Evolutionary conservation across 106 monocot species (phyloP).

Genomic region (Vanilla planifolia): DNA sequence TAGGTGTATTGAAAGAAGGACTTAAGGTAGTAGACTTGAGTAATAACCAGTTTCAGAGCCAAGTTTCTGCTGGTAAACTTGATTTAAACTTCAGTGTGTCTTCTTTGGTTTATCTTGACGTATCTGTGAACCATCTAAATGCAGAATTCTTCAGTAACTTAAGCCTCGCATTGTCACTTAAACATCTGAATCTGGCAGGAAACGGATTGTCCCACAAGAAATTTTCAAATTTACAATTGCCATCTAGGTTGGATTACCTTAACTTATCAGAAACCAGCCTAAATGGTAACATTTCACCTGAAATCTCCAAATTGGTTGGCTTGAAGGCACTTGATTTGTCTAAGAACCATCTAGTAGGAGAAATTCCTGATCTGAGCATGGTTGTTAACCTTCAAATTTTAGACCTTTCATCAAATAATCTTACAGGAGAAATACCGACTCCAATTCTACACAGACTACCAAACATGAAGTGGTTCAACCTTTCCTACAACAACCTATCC

Average conservation of each 20-base stretch:
- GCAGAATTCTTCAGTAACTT: constrained; percentile 38
- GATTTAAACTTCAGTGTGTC: constrained; percentile 33
- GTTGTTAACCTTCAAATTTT: constrained; percentile 24
- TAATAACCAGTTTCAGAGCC: constrained; percentile 58
- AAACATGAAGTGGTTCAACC: constrained; percentile 50
- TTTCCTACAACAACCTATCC: constrained; percentile 82
- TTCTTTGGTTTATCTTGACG: constrained; percentile 48
- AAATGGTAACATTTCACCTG: constrained; percentile 38
- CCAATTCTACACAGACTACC: constrained; percentile 33
- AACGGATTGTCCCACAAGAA: constrained; percentile 56
- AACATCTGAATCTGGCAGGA: constrained; percentile 67
- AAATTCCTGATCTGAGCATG: constrained; percentile 46
- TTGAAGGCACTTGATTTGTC: constrained; percentile 63
- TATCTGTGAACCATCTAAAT: constrained; percentile 51
- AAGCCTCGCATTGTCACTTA: constrained; percentile 27
- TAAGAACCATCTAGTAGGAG: constrained; percentile 47
- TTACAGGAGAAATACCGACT: constrained; percentile 56
- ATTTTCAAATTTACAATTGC: constrained; percentile 28
- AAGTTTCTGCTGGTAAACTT: constrained; percentile 34
- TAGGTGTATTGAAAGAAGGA: constrained; percentile 17
- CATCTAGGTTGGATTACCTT: constrained; percentile 45
- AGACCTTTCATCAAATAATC: constrained; percentile 72
- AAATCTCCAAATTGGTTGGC: constrained; percentile 36
- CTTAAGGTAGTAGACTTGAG: constrained; percentile 65
- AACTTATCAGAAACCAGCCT: constrained; percentile 61